A percentile compares a stretch with the other conserved stretches of the same genome.
phyloP scores from a whole-genome alignment of 352 stramenopile genomes.

The Phytophthora melonis region DNA sequence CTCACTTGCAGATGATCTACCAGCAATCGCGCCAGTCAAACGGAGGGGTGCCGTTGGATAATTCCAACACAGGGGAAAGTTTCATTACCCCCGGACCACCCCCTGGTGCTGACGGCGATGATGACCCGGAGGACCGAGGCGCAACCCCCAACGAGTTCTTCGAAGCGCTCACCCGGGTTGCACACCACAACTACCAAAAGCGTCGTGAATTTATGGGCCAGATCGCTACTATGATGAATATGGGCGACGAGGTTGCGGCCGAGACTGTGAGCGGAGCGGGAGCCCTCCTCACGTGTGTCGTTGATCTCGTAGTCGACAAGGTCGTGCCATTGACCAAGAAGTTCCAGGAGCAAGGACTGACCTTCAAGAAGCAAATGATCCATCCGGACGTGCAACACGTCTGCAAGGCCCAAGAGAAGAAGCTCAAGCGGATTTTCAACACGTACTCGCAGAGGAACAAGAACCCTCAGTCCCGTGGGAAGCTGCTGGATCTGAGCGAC shows the following conservation, averaged over 20 bases:
- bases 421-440: slow-evolving; percentile 78
- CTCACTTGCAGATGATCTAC: slow-evolving; percentile 77
- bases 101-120: slow-evolving; percentile 42
- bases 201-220: slow-evolving; percentile 52
- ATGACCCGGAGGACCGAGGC: slow-evolving; percentile 63
- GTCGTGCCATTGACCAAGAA: slow-evolving; percentile 79
- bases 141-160: slow-evolving; percentile 86
- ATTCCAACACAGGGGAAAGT: slow-evolving; percentile 10
- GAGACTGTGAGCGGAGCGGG: slow-evolving; percentile 15
- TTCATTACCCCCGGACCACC: background rate
- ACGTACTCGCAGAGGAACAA: slow-evolving; percentile 82
- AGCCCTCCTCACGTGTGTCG: slow-evolving; percentile 53
- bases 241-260: slow-evolving; percentile 24
- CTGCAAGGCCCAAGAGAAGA: slow-evolving; percentile 81
- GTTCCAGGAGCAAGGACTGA: slow-evolving; percentile 81
- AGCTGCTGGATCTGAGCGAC: slow-evolving; percentile 75
- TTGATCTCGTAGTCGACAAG: slow-evolving; percentile 71
- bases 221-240: slow-evolving; percentile 47
- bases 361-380: slow-evolving; percentile 89
- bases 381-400: slow-evolving; percentile 80
- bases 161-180: slow-evolving; percentile 75
- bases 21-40: slow-evolving; percentile 63
- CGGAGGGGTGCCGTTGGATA: slow-evolving; percentile 22
- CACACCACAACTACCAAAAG: slow-evolving; percentile 78
- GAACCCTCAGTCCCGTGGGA: slow-evolving; percentile 72